Base-by-base conservation (phyloP, 2,329 filamentous ascomycete genomes). In the Colletotrichum sojae region DNA sequence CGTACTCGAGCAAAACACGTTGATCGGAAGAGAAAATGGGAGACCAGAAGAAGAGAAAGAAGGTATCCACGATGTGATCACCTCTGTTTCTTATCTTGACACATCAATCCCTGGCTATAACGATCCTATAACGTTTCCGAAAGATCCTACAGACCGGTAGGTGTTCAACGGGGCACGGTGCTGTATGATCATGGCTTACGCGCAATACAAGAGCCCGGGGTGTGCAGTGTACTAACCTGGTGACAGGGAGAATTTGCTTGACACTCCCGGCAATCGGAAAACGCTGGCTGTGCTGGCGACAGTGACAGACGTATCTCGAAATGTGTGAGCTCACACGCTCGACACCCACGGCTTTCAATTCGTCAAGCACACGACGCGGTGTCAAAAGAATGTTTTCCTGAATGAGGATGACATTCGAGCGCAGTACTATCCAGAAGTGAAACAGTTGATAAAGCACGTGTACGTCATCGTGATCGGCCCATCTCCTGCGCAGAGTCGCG, bases 291-390 rank as follows among this genome's bases (percentile, higher is more conserved):
- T 36, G 5, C 22, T 39, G 5, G 25, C 36, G 31, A n/a, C 40
- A 4, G 49, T 25, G 82, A 90, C 31, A 83, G 89, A 92, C 0
- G 86, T 81, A 8, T 78, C 86, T 46, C 89, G 89, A 0, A 90
- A 92, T 74, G 88, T 92, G 59, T 90, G 92, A 69, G 90, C 92
- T 74, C 92, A 90, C 0, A 78, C 83, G 6, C 80, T 81, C 25
- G 87, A 88, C 0, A 87, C 89, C 0, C 83, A 80, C 6, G 81
- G 82, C 67, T 86, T 90, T 18, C 89, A 92, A 0, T 78, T 79
- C 16, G 77, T 85, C 10, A 89, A 89, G 71, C 81, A 90, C 53
- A 78, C 84, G 0, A 80, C 76, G 1, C 79, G 76, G 1, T 43
- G 48, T 18, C 88, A 91, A 68, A 88, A 89, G 0, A 18, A 36